Conservation (phyloP, 1,139 yeast species). For the Maudiozyma humilis region DNA sequence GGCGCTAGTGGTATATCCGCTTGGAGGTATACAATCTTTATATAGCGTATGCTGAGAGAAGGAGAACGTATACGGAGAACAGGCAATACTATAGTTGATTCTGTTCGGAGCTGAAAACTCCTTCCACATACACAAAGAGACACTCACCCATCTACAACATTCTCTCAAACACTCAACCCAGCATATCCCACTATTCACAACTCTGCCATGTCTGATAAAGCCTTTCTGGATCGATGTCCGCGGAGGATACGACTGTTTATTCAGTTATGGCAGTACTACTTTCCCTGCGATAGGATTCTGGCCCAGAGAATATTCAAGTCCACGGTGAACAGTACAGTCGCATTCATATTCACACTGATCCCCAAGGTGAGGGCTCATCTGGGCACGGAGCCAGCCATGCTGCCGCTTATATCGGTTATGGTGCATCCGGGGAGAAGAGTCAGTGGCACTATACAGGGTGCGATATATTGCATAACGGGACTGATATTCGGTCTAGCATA, state of each 20-base stretch:
- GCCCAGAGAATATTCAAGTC: conserved; percentile 35
- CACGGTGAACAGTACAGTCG: conserved; percentile 35
- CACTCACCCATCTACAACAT: too few species aligned
- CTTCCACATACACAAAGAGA: too few species aligned
- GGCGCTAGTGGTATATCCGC: too few species aligned
- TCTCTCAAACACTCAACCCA: too few species aligned
- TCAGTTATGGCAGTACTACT: conserved; percentile 15
- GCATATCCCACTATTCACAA: too few species aligned
- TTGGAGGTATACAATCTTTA: too few species aligned
- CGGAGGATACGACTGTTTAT: not conserved
- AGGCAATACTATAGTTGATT: too few species aligned
- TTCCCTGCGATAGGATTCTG: conserved; percentile 27
- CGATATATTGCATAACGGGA: conserved; percentile 36
- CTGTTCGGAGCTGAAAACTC: too few species aligned
- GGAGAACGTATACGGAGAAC: too few species aligned
- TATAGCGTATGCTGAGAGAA: too few species aligned
- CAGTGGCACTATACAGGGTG: conserved; percentile 40
- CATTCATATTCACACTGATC: conserved; percentile 35
- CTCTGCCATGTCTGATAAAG: not conserved
- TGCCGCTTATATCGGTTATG: conserved; percentile 39
- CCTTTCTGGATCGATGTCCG: not conserved
- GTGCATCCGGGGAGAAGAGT: conserved; percentile 44
- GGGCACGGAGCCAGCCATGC: conserved; percentile 39
- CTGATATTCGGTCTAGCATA: conserved; percentile 38
- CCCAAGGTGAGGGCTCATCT: conserved; percentile 31